phyloP scores from a whole-genome alignment of 768 basidiomycete species.

The Kwoniella bestiolae region DNA sequence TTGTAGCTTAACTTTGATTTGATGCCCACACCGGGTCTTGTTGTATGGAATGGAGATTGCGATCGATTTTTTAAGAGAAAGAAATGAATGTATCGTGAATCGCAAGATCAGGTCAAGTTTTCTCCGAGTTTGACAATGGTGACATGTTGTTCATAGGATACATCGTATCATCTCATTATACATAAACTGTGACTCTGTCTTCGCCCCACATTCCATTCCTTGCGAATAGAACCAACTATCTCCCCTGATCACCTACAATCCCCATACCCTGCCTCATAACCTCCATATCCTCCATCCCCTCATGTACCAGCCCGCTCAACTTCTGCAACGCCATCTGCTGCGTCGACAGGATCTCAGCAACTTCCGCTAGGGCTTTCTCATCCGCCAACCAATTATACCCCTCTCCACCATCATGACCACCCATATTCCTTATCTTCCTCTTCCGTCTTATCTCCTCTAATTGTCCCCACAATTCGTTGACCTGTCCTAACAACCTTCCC shows the following conservation, averaged over 20 bases:
- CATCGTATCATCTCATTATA: background rate
- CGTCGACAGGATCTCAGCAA: conserved; percentile 37
- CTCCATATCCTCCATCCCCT: conserved; percentile 40
- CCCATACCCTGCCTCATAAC: conserved; percentile 35
- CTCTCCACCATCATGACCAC: background rate
- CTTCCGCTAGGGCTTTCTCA: conserved; percentile 21
- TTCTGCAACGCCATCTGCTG: conserved; percentile 50
- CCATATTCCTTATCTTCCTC: conserved; percentile 16
- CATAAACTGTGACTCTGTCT: background rate
- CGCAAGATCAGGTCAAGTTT: too few species aligned
- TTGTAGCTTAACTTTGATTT: too few species aligned
- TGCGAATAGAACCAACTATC: background rate
- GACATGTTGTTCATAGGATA: background rate
- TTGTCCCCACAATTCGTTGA: conserved; percentile 55
- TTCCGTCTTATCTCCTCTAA: conserved; percentile 50
- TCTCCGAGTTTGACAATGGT: too few species aligned
- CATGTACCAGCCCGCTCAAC: conserved; percentile 39
- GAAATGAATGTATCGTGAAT: too few species aligned
- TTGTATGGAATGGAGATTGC: too few species aligned
- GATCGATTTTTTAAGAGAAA: too few species aligned
- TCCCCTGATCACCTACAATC: background rate
- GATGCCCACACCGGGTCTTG: too few species aligned
- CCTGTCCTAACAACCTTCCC: conserved; percentile 50
- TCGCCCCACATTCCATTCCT: background rate
- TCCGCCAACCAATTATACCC: conserved; percentile 7